Base-by-base conservation (phyloP, 179 eudicot species). In the Heliamphora pulchella region DNA sequence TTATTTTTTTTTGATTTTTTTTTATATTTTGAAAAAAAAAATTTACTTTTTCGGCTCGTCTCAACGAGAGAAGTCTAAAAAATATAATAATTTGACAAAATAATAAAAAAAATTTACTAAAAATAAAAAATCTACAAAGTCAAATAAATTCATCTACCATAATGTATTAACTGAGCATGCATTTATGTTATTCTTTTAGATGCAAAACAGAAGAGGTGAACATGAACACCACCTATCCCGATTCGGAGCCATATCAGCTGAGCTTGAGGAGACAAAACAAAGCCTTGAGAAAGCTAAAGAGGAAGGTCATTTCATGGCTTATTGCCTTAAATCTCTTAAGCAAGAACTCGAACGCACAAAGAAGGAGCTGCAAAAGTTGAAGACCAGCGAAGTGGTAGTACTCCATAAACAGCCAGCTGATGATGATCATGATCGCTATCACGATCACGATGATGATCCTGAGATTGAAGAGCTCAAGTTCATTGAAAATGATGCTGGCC, bases 401-500 rank as follows among this genome's bases (percentile, higher is more conserved):
- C 62, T 83, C 9, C 78, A 80, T 44, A 83, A 76, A 63, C 39
- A 68, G 65, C 67, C 81, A 0, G 57, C 81, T 5, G 53, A 65
- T 31, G 31, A 31, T 31, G 31, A 31, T 31, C 31, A 31, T 31
- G 31, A 31, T 31, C 31, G 31, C 31, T 31, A 31, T 31, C 31
- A 31, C 31, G 31, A 31, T 31, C 31, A 31, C 31, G 31, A 31
- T 31, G 31, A 31, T 72, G 89, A 94, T 54, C 85, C 79, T 8
- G 94, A 92, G 79, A 87, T 86, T 11, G 98, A 94, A 80, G 93
- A 94, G 55, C 87, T 94, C 72, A 93, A 93, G 78, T 93, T 88
- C 55, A 81, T 90, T 0, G 91, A 93, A 73, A 88, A 83, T 66
- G 48, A 88, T 0, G 81, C 77, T 31, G 31, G 31, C 31, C 0